These are phyloP conservation scores for Lotmaria passim DNA, from an alignment of 208 protist species.

Conservation along the genomic window DNA sequence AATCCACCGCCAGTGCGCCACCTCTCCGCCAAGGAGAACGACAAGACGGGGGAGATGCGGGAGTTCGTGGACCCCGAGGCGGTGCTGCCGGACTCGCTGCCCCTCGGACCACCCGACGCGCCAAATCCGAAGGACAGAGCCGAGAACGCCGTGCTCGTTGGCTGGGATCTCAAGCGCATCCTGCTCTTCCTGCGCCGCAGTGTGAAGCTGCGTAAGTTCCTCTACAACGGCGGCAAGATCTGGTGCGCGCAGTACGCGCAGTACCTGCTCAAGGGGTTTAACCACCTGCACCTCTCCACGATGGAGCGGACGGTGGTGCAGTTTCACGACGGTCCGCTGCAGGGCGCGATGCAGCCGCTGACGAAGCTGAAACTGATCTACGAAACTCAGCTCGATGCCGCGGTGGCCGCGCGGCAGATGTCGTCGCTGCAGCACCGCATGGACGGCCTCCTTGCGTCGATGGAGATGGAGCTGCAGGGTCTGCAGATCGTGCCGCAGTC, in stretches of 20 bases:
- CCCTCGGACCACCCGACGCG: constrained; percentile 40
- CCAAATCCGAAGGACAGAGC: constrained; percentile 47
- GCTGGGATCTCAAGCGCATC: constrained; percentile 87
- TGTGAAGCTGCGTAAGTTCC: constrained; percentile 60
- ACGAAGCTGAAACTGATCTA: constrained; percentile 90
- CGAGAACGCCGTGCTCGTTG: constrained; percentile 71
- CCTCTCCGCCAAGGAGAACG: constrained; percentile 34
- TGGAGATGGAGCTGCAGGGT: constrained; percentile 91
- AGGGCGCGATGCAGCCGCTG: constrained; percentile 65
- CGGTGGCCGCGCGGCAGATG: constrained; percentile 80
- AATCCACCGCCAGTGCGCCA: constrained; percentile 60
- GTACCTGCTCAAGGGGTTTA: constrained; percentile 91
- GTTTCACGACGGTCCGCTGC: constrained; percentile 78
- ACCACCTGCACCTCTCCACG: constrained; percentile 75
- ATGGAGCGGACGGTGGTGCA: constrained; percentile 89
- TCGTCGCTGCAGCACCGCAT: constrained; percentile 86
- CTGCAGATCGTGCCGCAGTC: constrained; percentile 78
- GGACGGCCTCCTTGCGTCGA: constrained; percentile 90
- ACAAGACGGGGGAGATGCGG: constrained; percentile 39
- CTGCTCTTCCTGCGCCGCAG: constrained; percentile 83
- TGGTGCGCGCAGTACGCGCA: constrained; percentile 94
- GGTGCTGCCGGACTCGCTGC: constrained; percentile 69
- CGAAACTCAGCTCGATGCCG: constrained; percentile 88
- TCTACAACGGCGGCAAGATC: constrained; percentile 80
- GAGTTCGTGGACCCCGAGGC: constrained; percentile 68